These are phyloP conservation scores for Waltergamsia citrina DNA, from an alignment of 2,329 filamentous ascomycete species.

Conservation along the genomic window DNA sequence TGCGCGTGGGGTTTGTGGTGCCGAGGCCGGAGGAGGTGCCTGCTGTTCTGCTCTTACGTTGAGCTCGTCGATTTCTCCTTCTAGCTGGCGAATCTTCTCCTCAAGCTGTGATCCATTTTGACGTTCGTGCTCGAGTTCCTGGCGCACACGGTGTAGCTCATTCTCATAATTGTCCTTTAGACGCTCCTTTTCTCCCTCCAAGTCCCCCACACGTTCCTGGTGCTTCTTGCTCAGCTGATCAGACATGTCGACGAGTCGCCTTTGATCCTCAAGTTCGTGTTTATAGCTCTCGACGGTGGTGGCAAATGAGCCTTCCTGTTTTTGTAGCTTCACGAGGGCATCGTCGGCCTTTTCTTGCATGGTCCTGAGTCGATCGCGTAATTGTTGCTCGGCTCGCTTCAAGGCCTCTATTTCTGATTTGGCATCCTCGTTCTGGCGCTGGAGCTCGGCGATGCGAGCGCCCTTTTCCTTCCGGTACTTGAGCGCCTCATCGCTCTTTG, in stretches of 20 bases:
- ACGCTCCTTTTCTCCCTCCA: slow-evolving; percentile 52
- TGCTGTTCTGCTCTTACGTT: slow-evolving; percentile 38
- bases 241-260: slow-evolving; percentile 73
- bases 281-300: slow-evolving; percentile 79
- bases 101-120: slow-evolving; percentile 35
- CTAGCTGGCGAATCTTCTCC: slow-evolving; percentile 38
- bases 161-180: slow-evolving; percentile 58
- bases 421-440: slow-evolving; percentile 81
- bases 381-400: slow-evolving; percentile 68
- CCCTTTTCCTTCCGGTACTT: slow-evolving; percentile 95
- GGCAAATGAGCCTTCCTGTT: slow-evolving; percentile 74
- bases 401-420: slow-evolving; percentile 67
- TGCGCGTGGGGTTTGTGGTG: slow-evolving; percentile 50
- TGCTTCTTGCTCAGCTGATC: slow-evolving; percentile 67
- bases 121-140: slow-evolving; percentile 47
- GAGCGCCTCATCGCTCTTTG: slow-evolving; percentile 75
- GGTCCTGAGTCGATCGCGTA: slow-evolving; percentile 74
- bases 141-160: slow-evolving; percentile 43
- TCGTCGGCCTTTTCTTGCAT: slow-evolving; percentile 83
- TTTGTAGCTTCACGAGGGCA: slow-evolving; percentile 69
- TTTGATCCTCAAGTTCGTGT: slow-evolving; percentile 74
- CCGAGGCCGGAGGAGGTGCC: slow-evolving; percentile 31
- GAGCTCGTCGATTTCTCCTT: slow-evolving; percentile 43
- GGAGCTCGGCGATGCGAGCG: slow-evolving; percentile 76
- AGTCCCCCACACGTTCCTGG: slow-evolving; percentile 58